Evolutionary conservation across 2,329 filamentous ascomycete genomes (phyloP), one percentile per base, ranked within the genome.

Genomic region (Aspergillus japonicus): DNA sequence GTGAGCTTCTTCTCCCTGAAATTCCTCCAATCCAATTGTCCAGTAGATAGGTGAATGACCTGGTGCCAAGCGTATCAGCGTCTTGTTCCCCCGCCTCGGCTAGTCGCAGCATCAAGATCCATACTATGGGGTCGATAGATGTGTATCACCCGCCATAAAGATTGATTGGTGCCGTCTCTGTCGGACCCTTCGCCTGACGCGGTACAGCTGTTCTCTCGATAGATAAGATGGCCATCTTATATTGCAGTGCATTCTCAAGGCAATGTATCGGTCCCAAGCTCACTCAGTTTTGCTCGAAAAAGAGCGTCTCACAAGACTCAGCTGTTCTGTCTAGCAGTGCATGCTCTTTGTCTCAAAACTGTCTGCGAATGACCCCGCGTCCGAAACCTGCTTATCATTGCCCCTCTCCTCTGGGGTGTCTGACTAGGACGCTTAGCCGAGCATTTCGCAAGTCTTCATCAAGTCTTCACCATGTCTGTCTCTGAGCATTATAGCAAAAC

Each of bases 51-150:
- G 57, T 50, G 54, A 47, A 55, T 60, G 60, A 62, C 60, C 57
- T 48, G 23, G 23, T 50, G 60, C 60, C 60, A 62, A 62, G 57
- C 57, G 47, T 50, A 62, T 56, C 57, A 55, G 50, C 57, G 50
- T 49, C 39, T 57, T 54, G 50, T 44, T 54, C 56, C 59, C 12
- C 56, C 59, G 48, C 59, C 48, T 58, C 52, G 56, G 48, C 47
- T 58, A 33, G 33, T 42, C 56, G n/a, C 56, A 58, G 29, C 19
- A 31, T 39, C 6, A 29, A 48, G 42, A 50, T 52, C 50, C 39
- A 44, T 44, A 33, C 35, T 44, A 50, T 49, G 26, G 50, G n/a
- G 55, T 50, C 52, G 29, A 21, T 24, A 29, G 57, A 42, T 42
- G 57, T 53, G 57, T 57, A 55, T 57, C 56, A 21, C 44, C 24